Percentiles rank a stretch among this genome's conserved stretches.
These are phyloP conservation scores for Vaccinium darrowii DNA, from an alignment of 148 eudicot species.

Conservation along the genomic window DNA sequence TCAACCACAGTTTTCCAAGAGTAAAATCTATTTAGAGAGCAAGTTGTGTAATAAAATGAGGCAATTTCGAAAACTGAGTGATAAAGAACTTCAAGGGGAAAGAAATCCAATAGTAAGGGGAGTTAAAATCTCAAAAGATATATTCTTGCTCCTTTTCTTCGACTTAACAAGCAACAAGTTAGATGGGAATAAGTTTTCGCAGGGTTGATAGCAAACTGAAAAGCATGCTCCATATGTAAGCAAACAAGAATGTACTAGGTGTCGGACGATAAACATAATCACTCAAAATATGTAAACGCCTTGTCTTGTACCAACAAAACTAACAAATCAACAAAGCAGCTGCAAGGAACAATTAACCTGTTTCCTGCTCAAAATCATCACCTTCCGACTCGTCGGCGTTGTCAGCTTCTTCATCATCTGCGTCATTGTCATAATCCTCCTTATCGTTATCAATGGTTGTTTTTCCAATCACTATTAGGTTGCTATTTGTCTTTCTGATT, in stretches of 20 bases:
- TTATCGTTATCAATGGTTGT: slow-evolving; percentile 69
- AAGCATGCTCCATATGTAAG: background rate
- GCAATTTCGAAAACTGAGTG: background rate
- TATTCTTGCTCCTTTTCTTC: too few species aligned
- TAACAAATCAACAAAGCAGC: background rate
- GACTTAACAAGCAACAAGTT: too few species aligned
- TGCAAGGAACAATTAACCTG: slow-evolving; percentile 40
- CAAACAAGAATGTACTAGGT: background rate
- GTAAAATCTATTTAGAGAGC: background rate
- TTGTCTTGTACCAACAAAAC: background rate
- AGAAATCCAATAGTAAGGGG: too few species aligned
- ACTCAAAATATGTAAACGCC: background rate
- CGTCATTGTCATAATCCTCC: slow-evolving; percentile 91
- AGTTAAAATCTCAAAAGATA: too few species aligned
- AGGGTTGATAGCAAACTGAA: background rate
- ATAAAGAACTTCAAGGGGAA: background rate
- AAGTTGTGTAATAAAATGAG: background rate
- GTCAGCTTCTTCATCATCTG: slow-evolving; percentile 90
- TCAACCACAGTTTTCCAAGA: background rate
- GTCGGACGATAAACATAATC: background rate
- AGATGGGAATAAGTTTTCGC: too few species aligned
- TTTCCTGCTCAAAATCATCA: slow-evolving; percentile 91
- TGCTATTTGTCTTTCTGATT: slow-evolving; percentile 73
- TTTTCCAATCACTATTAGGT: slow-evolving; percentile 66
- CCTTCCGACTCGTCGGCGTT: slow-evolving; percentile 97